Evolutionary conservation across 2,329 filamentous ascomycete species (phyloP), one percentile per base, ranked within the genome.

Genomic region (Alternaria alternata): DNA sequence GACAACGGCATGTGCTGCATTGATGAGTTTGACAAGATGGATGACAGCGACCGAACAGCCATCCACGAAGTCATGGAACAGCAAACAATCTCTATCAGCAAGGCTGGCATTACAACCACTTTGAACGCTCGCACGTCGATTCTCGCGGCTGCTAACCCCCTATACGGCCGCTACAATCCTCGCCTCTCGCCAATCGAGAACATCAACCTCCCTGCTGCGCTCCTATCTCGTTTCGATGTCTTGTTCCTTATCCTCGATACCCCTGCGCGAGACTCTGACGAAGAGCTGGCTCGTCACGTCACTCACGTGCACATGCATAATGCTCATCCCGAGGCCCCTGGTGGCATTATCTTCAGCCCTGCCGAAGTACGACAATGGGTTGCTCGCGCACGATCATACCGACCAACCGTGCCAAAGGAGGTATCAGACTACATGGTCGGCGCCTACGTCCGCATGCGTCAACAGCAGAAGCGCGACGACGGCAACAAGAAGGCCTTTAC

Each of bases 101-200:
- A 93, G 83, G 94, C 94, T 2, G 94, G 94, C 68, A 98, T 98
- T 75, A 97, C 94, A 66, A 99, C 95, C 1, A 97, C 94, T 0
- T 87, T 99, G 59, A 99, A 99, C 77, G 95, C 95, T 22, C 90
- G 95, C 63, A 98, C 95, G 20, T 96, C 93, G 0, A 97, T 99
- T 73, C 87, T 99, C 16, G 94, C 95, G 18, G 95, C 95, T 20
- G 95, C 95, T 68, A 99, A 99, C 82, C 95, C 95, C 59, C 87
- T 99, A 42, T 99, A 99, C 75, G 95, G 95, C 65, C 92, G 95
- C 64, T 99, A 99, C 85, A 99, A 99, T 82, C 95, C 95, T 57
- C 92, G 93, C 65, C 91, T 99, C 71, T 97, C 94, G 0, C 95
- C 95, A 0, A 94, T 99, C 26, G 95, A 99, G 80, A 99, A 99